Conservation (phyloP, 768 basidiomycete genomes). For the Tulasnella sp. region DNA sequence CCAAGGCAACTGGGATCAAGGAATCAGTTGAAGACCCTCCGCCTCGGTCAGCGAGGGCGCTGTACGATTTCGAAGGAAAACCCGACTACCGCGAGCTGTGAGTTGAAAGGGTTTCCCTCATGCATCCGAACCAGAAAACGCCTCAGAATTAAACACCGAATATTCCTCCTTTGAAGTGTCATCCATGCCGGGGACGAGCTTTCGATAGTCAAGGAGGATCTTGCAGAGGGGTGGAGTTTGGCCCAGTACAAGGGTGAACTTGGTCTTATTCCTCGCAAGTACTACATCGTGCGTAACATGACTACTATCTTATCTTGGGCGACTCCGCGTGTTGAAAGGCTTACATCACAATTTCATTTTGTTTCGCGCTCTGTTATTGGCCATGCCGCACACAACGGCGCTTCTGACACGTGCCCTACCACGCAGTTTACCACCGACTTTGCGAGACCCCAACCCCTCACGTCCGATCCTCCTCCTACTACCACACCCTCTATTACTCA, state of each 20-base stretch:
- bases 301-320: background rate
- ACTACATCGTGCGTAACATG: conserved; percentile 60
- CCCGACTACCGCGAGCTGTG: conserved; percentile 66
- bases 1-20: background rate
- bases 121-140: background rate
- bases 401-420: conserved; percentile 16
- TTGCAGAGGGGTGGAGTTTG: conserved; percentile 78
- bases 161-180: conserved; percentile 31
- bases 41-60: conserved; percentile 57
- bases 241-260: conserved; percentile 54
- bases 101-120: background rate
- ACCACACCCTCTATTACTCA: conserved; percentile 31
- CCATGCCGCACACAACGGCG: background rate
- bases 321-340: background rate
- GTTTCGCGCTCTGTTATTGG: background rate
- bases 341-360: conserved; percentile 12
- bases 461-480: conserved; percentile 51
- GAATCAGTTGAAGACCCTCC: conserved; percentile 39
- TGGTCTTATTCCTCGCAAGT: conserved; percentile 64
- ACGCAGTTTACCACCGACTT: conserved; percentile 66
- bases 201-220: conserved; percentile 65
- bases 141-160: background rate
- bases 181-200: conserved; percentile 68
- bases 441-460: conserved; percentile 42
- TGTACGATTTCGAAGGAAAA: conserved; percentile 74